A percentile compares a stretch with the other conserved stretches of the same genome.
phyloP scores from a whole-genome alignment of 225 moss, liverwort and hornwort species.

The Ulota crispa region DNA sequence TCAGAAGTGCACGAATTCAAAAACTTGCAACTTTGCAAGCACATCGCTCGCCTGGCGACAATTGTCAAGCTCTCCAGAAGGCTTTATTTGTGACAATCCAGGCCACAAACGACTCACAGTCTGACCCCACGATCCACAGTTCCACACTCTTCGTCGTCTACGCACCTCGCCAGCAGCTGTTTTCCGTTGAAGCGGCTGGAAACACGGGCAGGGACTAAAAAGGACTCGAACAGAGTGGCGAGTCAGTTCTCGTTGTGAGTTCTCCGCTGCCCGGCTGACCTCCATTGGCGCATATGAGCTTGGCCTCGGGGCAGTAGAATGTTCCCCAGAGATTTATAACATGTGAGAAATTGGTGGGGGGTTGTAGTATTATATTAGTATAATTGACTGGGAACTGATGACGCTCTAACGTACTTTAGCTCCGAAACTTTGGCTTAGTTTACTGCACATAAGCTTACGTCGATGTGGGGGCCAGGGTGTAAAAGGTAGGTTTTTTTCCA shows the following conservation, averaged over 20 bases:
- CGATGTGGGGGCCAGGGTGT: no score
- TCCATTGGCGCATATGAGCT: background rate
- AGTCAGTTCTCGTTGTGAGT: background rate
- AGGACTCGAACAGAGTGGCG: background rate
- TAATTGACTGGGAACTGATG: background rate
- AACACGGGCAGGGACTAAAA: background rate
- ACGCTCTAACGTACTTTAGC: background rate
- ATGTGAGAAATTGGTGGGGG: background rate
- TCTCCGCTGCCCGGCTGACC: background rate
- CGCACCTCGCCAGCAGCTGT: slow-evolving; percentile 7
- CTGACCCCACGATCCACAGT: background rate
- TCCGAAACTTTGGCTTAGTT: background rate
- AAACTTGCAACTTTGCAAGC: no score
- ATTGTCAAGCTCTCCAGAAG: background rate
- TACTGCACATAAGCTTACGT: no score
- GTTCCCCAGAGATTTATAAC: background rate
- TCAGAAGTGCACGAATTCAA: background rate
- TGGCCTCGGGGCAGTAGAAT: background rate
- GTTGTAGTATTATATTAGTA: background rate
- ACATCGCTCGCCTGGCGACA: background rate
- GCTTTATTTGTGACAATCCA: background rate
- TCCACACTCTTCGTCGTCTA: background rate
- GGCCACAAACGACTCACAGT: background rate
- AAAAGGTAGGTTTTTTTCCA: no score
- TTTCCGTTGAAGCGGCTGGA: background rate